Base-by-base conservation (phyloP, 352 stramenopile species). In the Globisporangium polare region DNA sequence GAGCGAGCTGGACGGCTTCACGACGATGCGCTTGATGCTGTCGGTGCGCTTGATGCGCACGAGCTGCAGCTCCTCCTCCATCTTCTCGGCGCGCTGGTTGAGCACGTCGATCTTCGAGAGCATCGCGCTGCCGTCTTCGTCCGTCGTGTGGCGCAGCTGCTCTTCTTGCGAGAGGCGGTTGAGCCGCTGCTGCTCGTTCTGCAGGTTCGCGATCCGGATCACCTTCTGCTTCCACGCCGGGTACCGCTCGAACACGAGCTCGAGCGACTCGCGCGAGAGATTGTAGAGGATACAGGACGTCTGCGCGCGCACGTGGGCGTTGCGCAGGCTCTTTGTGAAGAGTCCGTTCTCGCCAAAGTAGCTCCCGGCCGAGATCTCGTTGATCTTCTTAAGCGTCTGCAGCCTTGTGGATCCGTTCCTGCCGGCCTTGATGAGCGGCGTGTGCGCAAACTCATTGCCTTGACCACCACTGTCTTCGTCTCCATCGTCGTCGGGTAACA, bases 281-380 rank as follows among this genome's bases (percentile, higher is more conserved):
- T 57, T 56, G 60, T 80, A 83, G 1, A 83, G 59, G n/a, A 77
- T 78, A n/a, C 72, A 83, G 18, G 74, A 83, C 0, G 75, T 83
- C 8, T 47, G 65, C 13, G 70, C 68, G 22, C 64, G 57, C 15
- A 78, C 60, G n/a, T 65, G 74, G 6, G 72, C 72, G 50, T 77
- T 83, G 0, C 75, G 67, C 8, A 58, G 58, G 9, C 37, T 60
- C 27, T 75, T 68, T 2, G 65, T 76, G 29, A 83, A 83, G 5
- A 83, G 47, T 0, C 56, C 74, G 26, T 68, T 68, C 43, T 83
- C 75, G 2, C 75, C 73, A 60, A 83, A 79, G 62, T 73, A 77
- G 41, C 39, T 63, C 20, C 75, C 75, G 1, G 66, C 42, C 0
- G 60, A 65, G 39, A 83, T 62, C 26, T 77, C 64, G 41, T 71